These are phyloP conservation scores for Anthoceros angustus DNA, from an alignment of 225 moss, liverwort and hornwort species.

Conservation along the genomic window DNA sequence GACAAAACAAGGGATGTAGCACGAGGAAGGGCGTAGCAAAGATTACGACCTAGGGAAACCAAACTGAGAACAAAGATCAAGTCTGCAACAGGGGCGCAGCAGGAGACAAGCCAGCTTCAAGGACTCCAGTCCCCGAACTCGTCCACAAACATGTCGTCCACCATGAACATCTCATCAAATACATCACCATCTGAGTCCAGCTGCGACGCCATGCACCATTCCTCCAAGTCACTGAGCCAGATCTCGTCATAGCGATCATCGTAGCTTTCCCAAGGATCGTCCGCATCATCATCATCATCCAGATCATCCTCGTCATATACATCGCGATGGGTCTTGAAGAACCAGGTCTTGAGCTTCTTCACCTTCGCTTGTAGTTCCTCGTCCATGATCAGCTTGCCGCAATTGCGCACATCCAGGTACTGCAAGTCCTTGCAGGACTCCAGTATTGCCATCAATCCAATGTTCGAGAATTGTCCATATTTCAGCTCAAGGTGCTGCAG, in stretches of 20 bases:
- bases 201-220: conserved; percentile 3
- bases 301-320: conserved; percentile 6
- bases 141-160: conserved; percentile 4
- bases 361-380: not conserved
- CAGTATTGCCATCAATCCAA: conserved; percentile 12
- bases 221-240: conserved; percentile 3
- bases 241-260: conserved; percentile 10
- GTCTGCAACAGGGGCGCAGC: too few species aligned
- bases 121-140: not conserved
- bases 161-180: conserved; percentile 2
- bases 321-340: not conserved
- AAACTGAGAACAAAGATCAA: too few species aligned
- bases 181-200: not conserved
- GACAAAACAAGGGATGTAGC: too few species aligned
- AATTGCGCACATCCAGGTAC: conserved; percentile 12
- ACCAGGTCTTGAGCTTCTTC: not conserved
- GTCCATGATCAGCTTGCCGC: conserved; percentile 9
- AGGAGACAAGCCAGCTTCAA: not conserved
- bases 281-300: conserved; percentile 11
- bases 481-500: conserved; percentile 12
- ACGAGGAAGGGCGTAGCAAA: too few species aligned
- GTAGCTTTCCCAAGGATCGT: not conserved
- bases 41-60: too few species aligned
- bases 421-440: conserved; percentile 14
- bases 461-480: conserved; percentile 9